Base-by-base conservation (phyloP, 2,329 filamentous ascomycete genomes). In the Fusarium paranaense region DNA sequence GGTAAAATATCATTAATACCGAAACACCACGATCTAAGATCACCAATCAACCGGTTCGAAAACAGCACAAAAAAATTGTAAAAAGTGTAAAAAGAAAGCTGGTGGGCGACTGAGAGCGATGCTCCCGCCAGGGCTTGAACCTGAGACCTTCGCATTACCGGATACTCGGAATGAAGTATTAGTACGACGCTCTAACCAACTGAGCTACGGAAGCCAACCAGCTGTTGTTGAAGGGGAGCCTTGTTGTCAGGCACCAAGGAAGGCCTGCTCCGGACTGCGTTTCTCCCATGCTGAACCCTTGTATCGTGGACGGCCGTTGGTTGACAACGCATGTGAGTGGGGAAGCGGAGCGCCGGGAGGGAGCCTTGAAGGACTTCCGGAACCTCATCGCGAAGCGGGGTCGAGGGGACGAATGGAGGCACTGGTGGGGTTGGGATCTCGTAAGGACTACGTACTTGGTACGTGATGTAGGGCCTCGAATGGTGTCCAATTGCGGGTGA, bases 121-220 rank as follows among this genome's bases (percentile, higher is more conserved):
- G 76, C 76, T 78, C 71, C 76, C 76, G 70, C 74, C 76, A 75
- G 76, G 76, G 76, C 76, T 78, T 78, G 76, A 78, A 78, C 76
- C 75, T 73, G 74, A 76, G 76, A 72, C 76, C 76, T 77, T 69
- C 76, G 76, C 76, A 78, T 77, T 22, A 77, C 76, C 40, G 13
- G 56, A 58, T 61, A 76, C 67, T 77, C 63, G 47, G 62, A n/a
- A 22, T 62, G 54, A 76, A 75, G 67, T 78, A 78, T 77, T 78
- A 78, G 74, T 76, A 77, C 75, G 76, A 78, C 73, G 76, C 76
- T 78, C 76, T 77, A 77, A 77, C 76, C 76, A 78, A 78, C 76
- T 78, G 76, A 78, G 76, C 76, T 78, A 78, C 66, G 76, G 76
- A 77, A 78, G 76, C 76, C 69, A 63, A 70, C 68, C 67, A 74